Evolutionary conservation across 768 basidiomycete genomes (phyloP), one percentile per base, ranked within the genome.

Genomic region (Pisolithus microcarpus): DNA sequence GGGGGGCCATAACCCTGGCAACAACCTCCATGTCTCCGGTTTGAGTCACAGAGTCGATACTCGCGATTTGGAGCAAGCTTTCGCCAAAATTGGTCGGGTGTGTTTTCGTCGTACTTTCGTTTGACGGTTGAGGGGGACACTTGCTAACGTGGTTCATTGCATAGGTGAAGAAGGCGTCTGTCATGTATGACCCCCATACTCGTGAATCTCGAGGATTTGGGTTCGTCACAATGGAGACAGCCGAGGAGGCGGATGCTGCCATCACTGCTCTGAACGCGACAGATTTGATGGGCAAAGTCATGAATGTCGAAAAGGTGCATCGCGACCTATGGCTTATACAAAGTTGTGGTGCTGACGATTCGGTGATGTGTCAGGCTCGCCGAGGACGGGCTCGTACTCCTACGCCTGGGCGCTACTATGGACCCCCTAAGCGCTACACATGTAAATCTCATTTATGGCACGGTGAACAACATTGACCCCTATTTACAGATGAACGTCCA

Each of bases 331-430:
- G 18, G 24, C 38, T 1, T 38, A 24, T n/a, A 18, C 4, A 5
- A 1, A 0, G n/a, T 46, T 28, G 23, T 2, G 47, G 19, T 51
- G 24, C 46, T 38, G 8, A 46, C 8, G 37, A 54, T 58, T 13
- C 43, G 49, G 31, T 51, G 11, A 15, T 15, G 5, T 52, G 19
- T 50, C 23, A 91, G 90, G 91, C 91, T 56, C 87, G 91, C 46
- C 85, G 91, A 57, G 91, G 87, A 50, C 85, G 91, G 54, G 91
- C 91, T 16, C 77, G 91, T 56, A 89, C 91, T 11, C 88, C 95
- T 3, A 99, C 95, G 6, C 95, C 95, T 3, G 95, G 95, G 24
- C 74, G 87, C 48, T 99, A 99, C 78, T 91, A 89, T 55, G 94
- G 92, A 0, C 91, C 92, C 43, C 90, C 92, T 40, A 92, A 94